Evolutionary conservation across 306 rosid genomes (phyloP).

Genomic region (Prunus mira): DNA sequence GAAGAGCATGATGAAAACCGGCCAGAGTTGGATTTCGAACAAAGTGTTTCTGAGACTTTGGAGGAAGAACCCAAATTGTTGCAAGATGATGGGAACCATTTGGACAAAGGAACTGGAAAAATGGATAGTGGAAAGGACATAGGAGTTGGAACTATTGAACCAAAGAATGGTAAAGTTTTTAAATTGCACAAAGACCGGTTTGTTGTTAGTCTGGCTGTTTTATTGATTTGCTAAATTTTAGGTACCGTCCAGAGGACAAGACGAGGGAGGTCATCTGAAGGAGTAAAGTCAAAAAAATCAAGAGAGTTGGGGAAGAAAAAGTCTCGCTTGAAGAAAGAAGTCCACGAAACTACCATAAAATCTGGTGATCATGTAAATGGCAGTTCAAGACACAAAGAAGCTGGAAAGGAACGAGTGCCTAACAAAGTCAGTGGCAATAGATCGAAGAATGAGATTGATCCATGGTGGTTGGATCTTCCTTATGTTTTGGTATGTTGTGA

Average conservation of each 20-base stretch:
- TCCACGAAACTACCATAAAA: slow-evolving; percentile 15
- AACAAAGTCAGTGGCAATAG: slow-evolving; percentile 28
- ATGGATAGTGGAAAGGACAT: slow-evolving; percentile 17
- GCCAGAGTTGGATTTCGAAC: slow-evolving; percentile 11
- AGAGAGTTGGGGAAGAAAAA: slow-evolving; percentile 28
- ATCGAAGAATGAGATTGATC: slow-evolving; percentile 38
- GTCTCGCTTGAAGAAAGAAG: slow-evolving; percentile 23
- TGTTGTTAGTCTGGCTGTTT: slow-evolving; percentile 13
- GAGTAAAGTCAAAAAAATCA: slow-evolving; percentile 30
- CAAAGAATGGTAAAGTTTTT: slow-evolving; percentile 52
- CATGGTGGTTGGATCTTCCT: slow-evolving; percentile 78
- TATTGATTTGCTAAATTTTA: slow-evolving; percentile 41
- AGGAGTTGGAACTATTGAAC: slow-evolving; percentile 22
- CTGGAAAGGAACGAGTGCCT: slow-evolving; percentile 25
- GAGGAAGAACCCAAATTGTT: slow-evolving; percentile 6
- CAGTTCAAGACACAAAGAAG: slow-evolving; percentile 34
- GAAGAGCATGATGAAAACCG: slow-evolving; percentile 15
- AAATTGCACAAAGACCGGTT: slow-evolving; percentile 7
- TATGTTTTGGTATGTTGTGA: slow-evolving; percentile 68
- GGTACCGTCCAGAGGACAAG: slow-evolving; percentile 45
- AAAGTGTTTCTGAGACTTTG: slow-evolving; percentile 21
- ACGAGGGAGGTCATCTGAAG: slow-evolving; percentile 38
- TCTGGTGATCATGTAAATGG: slow-evolving; percentile 30
- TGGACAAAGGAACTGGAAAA: slow-evolving; percentile 23
- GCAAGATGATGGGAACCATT: slow-evolving; percentile 23